Conservation (phyloP, 257 asterid species). For the Echites panduratus region DNA sequence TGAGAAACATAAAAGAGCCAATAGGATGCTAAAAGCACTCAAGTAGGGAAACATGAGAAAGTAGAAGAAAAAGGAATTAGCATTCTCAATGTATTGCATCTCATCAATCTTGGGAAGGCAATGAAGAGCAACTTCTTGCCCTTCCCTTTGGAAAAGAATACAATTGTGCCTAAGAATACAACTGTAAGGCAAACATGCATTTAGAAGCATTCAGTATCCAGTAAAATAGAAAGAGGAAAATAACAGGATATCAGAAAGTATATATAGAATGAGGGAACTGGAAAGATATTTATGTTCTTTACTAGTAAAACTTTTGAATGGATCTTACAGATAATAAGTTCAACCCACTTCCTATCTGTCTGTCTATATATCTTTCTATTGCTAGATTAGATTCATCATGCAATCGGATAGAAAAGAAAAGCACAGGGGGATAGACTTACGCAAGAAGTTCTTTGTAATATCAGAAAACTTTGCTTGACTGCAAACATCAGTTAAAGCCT, state of each 20-base stretch:
- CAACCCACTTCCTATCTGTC: background rate
- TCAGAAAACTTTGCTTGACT: conserved; percentile 58
- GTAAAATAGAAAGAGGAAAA: background rate
- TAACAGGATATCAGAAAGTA: no score
- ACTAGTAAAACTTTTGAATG: background rate
- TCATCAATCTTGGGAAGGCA: background rate
- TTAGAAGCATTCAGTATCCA: background rate
- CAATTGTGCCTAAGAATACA: background rate
- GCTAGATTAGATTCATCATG: background rate
- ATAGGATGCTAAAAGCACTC: background rate
- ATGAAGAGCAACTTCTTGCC: no score
- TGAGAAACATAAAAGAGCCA: no score
- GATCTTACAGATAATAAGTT: background rate
- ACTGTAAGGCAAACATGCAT: background rate
- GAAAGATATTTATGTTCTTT: background rate
- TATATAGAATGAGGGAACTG: no score
- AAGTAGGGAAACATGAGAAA: background rate
- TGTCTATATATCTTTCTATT: background rate
- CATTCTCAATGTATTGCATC: background rate
- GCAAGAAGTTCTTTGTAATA: conserved; percentile 60
- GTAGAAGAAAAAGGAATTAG: background rate
- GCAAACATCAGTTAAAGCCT: conserved; percentile 57
- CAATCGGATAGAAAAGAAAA: background rate
- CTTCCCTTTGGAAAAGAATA: background rate
- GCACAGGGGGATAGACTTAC: conserved; percentile 28